Percentiles rank a stretch among this genome's conserved stretches.
Evolutionary conservation across 2,329 filamentous ascomycete species (phyloP).

Genomic region (Beauveria varroae): DNA sequence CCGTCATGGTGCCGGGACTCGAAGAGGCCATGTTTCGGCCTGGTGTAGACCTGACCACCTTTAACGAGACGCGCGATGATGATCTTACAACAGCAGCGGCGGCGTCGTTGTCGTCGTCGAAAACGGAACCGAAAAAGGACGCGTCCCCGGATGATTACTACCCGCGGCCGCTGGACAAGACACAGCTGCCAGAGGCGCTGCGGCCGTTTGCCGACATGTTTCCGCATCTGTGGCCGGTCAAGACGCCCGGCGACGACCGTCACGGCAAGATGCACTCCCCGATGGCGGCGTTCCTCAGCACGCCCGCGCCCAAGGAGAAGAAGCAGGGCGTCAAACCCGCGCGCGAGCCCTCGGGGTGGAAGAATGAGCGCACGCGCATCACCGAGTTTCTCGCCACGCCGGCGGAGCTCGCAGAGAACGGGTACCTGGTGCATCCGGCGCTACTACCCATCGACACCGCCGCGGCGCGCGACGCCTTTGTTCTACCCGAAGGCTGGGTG

Average conservation of each 20-base stretch:
- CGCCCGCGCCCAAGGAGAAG: constrained; percentile 63
- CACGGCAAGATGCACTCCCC: constrained; percentile 79
- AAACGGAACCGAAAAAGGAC: constrained; percentile 5
- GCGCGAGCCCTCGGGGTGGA: constrained; percentile 57
- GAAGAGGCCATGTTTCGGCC: constrained; percentile 84
- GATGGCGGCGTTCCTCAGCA: constrained; percentile 72
- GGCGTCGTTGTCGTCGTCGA: constrained; percentile 20
- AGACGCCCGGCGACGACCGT: constrained; percentile 77
- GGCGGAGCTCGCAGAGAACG: constrained; percentile 72
- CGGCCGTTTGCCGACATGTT: constrained; percentile 75
- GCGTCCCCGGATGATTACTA: constrained; percentile 53
- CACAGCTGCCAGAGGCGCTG: constrained; percentile 45
- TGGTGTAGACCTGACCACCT: constrained; percentile 40
- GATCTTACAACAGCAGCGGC: constrained; percentile 16
- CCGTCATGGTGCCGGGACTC: constrained; percentile 85
- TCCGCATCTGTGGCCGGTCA: constrained; percentile 80
- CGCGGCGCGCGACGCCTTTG: constrained; percentile 39
- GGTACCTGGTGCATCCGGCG: constrained; percentile 77
- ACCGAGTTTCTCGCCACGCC: constrained; percentile 67
- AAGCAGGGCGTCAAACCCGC: constrained; percentile 50
- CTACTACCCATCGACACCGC: constrained; percentile 52
- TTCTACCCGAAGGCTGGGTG: constrained; percentile 68
- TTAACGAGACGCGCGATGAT: constrained; percentile 29
- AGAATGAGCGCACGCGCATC: constrained; percentile 71
- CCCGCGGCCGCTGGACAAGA: constrained; percentile 44